phyloP scores from a whole-genome alignment of 768 basidiomycete genomes.

The Cyathus striatus region DNA sequence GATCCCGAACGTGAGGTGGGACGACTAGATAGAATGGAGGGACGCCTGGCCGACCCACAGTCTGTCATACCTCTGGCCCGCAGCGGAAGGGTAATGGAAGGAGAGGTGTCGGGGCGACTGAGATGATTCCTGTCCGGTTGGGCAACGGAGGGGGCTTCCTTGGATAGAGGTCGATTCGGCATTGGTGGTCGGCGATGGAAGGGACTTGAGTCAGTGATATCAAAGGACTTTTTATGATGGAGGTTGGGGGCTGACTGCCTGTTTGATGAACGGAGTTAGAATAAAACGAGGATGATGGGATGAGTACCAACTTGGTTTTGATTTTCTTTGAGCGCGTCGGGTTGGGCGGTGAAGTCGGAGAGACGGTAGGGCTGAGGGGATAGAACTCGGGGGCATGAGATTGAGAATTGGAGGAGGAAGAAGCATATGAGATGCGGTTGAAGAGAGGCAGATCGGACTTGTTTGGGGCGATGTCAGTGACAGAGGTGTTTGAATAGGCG shows the following conservation, averaged over 20 bases:
- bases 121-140: slow-evolving; percentile 23
- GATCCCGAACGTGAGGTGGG: slow-evolving; percentile 9
- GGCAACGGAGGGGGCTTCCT: slow-evolving; percentile 24
- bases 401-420: slow-evolving; percentile 54
- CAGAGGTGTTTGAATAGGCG: slow-evolving; percentile 47
- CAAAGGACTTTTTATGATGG: too few species aligned
- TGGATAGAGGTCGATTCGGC: too few species aligned
- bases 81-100: slow-evolving; percentile 31
- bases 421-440: slow-evolving; percentile 50
- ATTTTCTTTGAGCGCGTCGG: slow-evolving; percentile 3
- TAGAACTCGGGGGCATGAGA: slow-evolving; percentile 22
- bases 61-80: slow-evolving; percentile 49
- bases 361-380: slow-evolving; percentile 8
- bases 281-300: background rate
- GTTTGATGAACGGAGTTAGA: too few species aligned
- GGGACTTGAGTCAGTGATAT: too few species aligned
- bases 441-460: slow-evolving; percentile 26
- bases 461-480: slow-evolving; percentile 37
- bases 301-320: slow-evolving; percentile 10
- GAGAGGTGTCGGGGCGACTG: slow-evolving; percentile 24
- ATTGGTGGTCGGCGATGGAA: too few species aligned
- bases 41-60: too few species aligned
- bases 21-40: too few species aligned
- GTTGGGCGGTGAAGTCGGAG: slow-evolving; percentile 1
- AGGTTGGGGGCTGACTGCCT: too few species aligned